These are phyloP conservation scores for Kurtzmaniella quercitrusa DNA, from an alignment of 1,139 yeast genomes.

Conservation along the genomic window DNA sequence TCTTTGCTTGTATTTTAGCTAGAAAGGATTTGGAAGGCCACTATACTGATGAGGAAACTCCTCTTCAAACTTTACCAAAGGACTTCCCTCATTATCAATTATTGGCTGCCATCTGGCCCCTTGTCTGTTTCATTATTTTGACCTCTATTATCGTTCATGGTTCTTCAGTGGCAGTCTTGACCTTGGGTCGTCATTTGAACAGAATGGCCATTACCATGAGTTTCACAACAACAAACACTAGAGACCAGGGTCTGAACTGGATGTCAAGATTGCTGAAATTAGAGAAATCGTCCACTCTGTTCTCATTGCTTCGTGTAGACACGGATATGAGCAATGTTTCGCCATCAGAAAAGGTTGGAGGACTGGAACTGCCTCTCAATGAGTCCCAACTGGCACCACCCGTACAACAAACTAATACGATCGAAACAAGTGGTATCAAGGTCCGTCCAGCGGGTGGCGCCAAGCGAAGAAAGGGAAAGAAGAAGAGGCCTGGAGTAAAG, in stretches of 20 bases:
- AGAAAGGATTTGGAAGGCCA: slow-evolving; percentile 69
- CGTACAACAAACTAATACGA: slow-evolving; percentile 25
- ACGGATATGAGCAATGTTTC: slow-evolving; percentile 27
- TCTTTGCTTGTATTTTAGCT: slow-evolving; percentile 84
- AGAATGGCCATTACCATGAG: slow-evolving; percentile 93
- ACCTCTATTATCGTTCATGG: slow-evolving; percentile 93
- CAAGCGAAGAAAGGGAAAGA: slow-evolving; percentile 40
- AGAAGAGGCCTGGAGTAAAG: slow-evolving; percentile 24
- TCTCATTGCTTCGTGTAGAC: slow-evolving; percentile 78
- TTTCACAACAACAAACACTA: slow-evolving; percentile 66
- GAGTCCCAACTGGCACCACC: slow-evolving; percentile 3
- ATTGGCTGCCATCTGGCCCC: slow-evolving; percentile 83
- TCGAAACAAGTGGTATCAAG: slow-evolving; percentile 64
- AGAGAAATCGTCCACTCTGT: slow-evolving; percentile 67
- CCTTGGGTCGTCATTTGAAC: slow-evolving; percentile 83
- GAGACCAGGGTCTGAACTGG: slow-evolving; percentile 68
- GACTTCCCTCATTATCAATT: slow-evolving; percentile 63
- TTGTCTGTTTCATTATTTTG: slow-evolving; percentile 77
- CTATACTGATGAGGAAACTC: slow-evolving; percentile 55
- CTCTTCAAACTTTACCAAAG: slow-evolving; percentile 51
- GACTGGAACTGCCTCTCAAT: slow-evolving; percentile 6
- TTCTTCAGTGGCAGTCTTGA: slow-evolving; percentile 90
- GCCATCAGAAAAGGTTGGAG: slow-evolving; percentile 13
- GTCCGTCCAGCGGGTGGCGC: slow-evolving; percentile 84
- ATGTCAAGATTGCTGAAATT: slow-evolving; percentile 79